Percentiles rank a stretch among this genome's conserved stretches.
Evolutionary conservation across 2,329 filamentous ascomycete species (phyloP).

Genomic region (Venturiaceae sp.): DNA sequence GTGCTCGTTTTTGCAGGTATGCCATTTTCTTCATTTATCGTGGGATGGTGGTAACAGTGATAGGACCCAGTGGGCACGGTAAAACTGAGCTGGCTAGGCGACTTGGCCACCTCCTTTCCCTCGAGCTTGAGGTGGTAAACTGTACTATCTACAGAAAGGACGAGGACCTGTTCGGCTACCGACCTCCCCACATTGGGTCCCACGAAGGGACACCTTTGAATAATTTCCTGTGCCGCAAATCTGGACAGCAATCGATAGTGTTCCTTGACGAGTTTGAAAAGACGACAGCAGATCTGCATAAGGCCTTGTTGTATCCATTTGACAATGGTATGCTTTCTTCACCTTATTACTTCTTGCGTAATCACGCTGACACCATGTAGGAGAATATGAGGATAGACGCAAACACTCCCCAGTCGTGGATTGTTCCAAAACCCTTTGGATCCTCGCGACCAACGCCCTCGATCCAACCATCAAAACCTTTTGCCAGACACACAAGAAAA

Average conservation of each 20-base stretch:
- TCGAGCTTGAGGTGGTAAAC: constrained; percentile 29
- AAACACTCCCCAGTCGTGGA: constrained; percentile 20
- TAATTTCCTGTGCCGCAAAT: constrained; percentile 34
- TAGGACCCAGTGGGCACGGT: constrained; percentile 38
- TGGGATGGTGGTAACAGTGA: no score
- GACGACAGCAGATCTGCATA: constrained; percentile 27
- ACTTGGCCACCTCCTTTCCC: constrained; percentile 30
- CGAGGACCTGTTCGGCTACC: constrained; percentile 34
- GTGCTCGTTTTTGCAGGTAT: constrained; percentile 4
- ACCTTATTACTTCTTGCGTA: constrained; percentile 6
- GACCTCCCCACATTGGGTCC: constrained; percentile 21
- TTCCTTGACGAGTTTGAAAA: constrained; percentile 46
- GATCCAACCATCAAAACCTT: constrained; percentile 31
- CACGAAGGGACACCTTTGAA: constrained; percentile 33
- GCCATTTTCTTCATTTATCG: no score
- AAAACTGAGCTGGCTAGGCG: constrained; percentile 39
- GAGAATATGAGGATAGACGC: constrained; percentile 31
- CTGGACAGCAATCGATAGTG: constrained; percentile 29
- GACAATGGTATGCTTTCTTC: constrained; percentile 26
- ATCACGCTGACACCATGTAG: constrained; percentile 6
- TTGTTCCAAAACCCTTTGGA: constrained; percentile 38
- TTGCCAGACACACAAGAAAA: constrained; percentile 20
- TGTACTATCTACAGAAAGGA: constrained; percentile 27
- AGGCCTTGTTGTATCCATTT: constrained; percentile 35
- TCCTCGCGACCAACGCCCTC: constrained; percentile 36